phyloP scores from a whole-genome alignment of 1,284 basidiomycete species.

The Trichosporon ovoides region DNA sequence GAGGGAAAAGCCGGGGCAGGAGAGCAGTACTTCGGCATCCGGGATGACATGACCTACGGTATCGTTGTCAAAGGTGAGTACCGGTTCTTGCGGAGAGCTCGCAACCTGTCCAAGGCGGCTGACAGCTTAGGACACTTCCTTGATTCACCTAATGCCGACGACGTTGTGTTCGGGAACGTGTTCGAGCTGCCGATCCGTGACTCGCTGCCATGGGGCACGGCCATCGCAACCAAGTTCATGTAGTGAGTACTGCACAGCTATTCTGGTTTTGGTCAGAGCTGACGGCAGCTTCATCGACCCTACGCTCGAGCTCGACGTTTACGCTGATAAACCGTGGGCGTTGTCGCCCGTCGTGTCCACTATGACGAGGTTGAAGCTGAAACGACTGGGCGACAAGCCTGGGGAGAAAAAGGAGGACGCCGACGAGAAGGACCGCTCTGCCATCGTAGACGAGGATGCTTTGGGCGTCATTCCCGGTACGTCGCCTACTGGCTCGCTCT shows the following conservation, averaged over 20 bases:
- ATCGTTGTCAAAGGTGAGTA: constrained; percentile 70
- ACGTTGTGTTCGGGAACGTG: constrained; percentile 79
- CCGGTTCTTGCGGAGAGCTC: background rate
- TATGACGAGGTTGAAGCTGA: constrained; percentile 71
- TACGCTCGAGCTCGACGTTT: constrained; percentile 73
- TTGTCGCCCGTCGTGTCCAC: constrained; percentile 79
- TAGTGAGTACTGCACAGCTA: constrained; percentile 54
- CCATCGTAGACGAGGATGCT: constrained; percentile 30
- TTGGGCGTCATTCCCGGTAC: constrained; percentile 8
- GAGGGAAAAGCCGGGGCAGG: constrained; percentile 54
- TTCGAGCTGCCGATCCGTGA: constrained; percentile 52
- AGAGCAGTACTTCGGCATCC: constrained; percentile 51
- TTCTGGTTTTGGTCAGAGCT: background rate
- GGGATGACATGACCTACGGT: constrained; percentile 72
- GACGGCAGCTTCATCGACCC: constrained; percentile 72
- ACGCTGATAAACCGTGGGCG: constrained; percentile 75
- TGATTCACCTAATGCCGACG: constrained; percentile 61
- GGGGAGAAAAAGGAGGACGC: constrained; percentile 8
- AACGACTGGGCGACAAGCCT: background rate
- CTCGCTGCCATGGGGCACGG: constrained; percentile 79
- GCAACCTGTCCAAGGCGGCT: background rate
- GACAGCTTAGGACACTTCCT: constrained; percentile 62
- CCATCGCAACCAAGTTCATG: constrained; percentile 75
- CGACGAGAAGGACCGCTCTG: background rate
- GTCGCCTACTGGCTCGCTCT: too few relatives aligned